Base-by-base conservation (phyloP, 805 yeast genomes). In the Cyberlindnera japonica region DNA sequence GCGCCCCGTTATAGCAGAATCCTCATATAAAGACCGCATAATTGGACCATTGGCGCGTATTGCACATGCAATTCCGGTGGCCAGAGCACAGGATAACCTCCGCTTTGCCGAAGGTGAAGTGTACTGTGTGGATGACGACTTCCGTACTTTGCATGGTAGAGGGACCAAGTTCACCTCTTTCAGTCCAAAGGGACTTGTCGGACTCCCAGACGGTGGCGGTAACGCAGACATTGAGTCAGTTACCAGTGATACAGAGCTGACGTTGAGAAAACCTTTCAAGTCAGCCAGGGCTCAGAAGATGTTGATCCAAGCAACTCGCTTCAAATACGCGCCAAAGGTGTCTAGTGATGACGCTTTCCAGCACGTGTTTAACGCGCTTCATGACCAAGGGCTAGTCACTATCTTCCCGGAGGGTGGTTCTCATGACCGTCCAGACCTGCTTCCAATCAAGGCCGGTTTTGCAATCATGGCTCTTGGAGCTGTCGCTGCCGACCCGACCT, bases 391-490 rank as follows among this genome's bases (percentile, higher is more conserved):
- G 35, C 85, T 95, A 50, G 69, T 91, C 8, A 96, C 96, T 4
- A 85, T 91, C 34, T 91, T 88, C 65, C 96, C 98, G 4, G 99
- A 91, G 66, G 99, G 99, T 44, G 99, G 99, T 0, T 86, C 96
- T 8, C 99, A 91, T 57, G 99, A 91, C 60, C 72, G 99, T 47
- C 80, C 97, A 1, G 91, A 87, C 47, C 64, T 91, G 51, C 69
- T 91, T 31, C 98, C 99, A 0, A 69, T 91, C 50, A 91, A 91
- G 58, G 96, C 97, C 1, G 99, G 99, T 35, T 96, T 91, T 19
- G 96, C 97, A 2, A 83, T 91, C 41, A 91, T 91, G 98, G 98
- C 98, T 0, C 68, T 91, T 15, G 98, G 97, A 13, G 95, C 98
- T 0, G 76, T 86, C 69, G 87, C 83, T 17, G 74, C 79, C 33